Percentiles rank a stretch among this genome's conserved stretches.
phyloP scores from a whole-genome alignment of 2,329 filamentous ascomycete species.

The Ophiosphaerella narmari region DNA sequence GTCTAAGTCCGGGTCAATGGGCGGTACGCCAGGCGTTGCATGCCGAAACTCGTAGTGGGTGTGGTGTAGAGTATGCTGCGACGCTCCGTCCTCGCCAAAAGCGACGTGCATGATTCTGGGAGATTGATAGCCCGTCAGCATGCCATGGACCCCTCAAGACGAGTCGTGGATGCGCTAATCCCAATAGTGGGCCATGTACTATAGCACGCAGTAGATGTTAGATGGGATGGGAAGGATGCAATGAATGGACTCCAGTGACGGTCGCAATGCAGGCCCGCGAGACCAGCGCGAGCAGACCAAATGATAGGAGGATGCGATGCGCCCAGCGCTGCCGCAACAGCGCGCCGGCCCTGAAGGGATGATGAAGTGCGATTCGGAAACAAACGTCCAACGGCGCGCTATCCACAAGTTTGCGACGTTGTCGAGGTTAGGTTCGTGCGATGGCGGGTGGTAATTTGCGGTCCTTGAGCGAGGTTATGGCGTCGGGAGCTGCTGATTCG shows the following conservation, averaged over 20 bases:
- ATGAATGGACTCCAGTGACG: background rate
- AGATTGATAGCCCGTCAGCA: conserved; percentile 31
- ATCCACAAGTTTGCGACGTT: conserved; percentile 13
- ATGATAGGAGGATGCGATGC: conserved; percentile 36
- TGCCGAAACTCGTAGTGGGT: conserved; percentile 45
- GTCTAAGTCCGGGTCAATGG: conserved; percentile 45
- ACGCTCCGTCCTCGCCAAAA: conserved; percentile 39
- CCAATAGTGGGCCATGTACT: conserved; percentile 23
- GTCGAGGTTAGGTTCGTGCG: conserved; percentile 6
- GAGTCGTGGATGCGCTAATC: conserved; percentile 26
- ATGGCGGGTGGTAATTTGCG: conserved; percentile 32
- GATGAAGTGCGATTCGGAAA: conserved; percentile 3
- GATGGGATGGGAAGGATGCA: conserved; percentile 6
- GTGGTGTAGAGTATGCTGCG: conserved; percentile 40
- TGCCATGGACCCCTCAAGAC: conserved; percentile 33
- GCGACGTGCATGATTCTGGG: conserved; percentile 45
- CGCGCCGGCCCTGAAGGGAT: background rate
- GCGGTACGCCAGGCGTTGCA: conserved; percentile 32
- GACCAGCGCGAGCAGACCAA: conserved; percentile 18
- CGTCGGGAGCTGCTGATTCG: conserved; percentile 26
- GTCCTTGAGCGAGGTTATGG: conserved; percentile 22
- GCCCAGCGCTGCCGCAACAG: conserved; percentile 29
- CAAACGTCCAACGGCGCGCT: conserved; percentile 11
- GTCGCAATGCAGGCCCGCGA: conserved; percentile 14
- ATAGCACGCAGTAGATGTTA: conserved; percentile 14